Percentiles rank a stretch among this genome's conserved stretches.
Conservation (phyloP, 208 protist species). For the Crithidia fasciculata region DNA sequence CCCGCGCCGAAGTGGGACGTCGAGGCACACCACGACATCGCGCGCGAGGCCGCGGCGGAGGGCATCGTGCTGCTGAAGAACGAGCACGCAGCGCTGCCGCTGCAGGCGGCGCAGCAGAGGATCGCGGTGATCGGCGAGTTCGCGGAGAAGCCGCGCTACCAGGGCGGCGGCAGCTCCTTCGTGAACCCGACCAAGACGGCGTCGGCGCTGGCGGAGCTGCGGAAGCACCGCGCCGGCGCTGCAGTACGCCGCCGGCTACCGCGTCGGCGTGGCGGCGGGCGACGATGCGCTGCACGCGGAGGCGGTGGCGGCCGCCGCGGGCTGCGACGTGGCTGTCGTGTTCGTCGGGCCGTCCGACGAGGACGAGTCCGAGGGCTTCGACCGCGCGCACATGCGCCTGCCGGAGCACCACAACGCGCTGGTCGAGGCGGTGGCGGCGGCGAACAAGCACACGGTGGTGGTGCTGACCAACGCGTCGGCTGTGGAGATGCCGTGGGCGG, state of each 20-base stretch:
- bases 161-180: slow-evolving; percentile 32
- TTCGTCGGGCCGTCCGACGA: slow-evolving; percentile 12
- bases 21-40: slow-evolving; percentile 41
- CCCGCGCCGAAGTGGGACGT: slow-evolving; percentile 22
- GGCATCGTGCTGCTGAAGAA: slow-evolving; percentile 58
- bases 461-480: slow-evolving; percentile 18
- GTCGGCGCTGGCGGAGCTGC: slow-evolving; percentile 20
- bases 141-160: slow-evolving; percentile 28
- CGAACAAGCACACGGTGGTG: slow-evolving; percentile 15
- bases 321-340: slow-evolving; percentile 17
- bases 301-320: slow-evolving; percentile 14
- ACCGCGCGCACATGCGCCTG: slow-evolving; percentile 19
- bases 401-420: slow-evolving; percentile 20
- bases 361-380: slow-evolving; percentile 16
- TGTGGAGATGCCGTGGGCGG: slow-evolving; percentile 15
- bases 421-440: slow-evolving; percentile 16
- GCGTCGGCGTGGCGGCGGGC: not conserved
- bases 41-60: slow-evolving; percentile 34
- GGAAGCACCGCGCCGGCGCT: not conserved
- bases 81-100: slow-evolving; percentile 32
- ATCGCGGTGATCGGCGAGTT: slow-evolving; percentile 33
- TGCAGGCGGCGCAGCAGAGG: slow-evolving; percentile 15
- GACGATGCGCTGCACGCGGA: slow-evolving; percentile 11
- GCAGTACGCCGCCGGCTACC: slow-evolving; percentile 23
- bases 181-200: slow-evolving; percentile 15